Evolutionary conservation across 1,284 basidiomycete genomes (phyloP).

Genomic region (Apiotrichum laibachii): DNA sequence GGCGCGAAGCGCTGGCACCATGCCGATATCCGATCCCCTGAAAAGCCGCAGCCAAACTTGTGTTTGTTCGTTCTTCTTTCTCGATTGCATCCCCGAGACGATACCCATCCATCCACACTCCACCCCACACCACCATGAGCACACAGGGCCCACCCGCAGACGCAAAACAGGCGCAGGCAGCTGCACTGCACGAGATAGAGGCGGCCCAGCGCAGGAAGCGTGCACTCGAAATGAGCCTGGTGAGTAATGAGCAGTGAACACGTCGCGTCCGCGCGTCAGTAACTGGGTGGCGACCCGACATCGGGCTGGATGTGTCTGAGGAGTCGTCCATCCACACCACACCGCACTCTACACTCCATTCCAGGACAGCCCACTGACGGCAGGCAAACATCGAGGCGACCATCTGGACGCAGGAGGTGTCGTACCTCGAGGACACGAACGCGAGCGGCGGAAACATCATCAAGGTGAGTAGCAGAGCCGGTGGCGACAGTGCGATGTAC

Average conservation of each 20-base stretch:
- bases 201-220: conserved; percentile 41
- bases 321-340: not conserved
- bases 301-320: too few relatives aligned
- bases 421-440: conserved; percentile 53
- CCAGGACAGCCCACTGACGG: conserved; percentile 1
- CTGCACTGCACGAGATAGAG: conserved; percentile 43
- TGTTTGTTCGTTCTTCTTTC: not conserved
- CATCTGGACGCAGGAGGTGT: conserved; percentile 54
- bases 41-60: too few relatives aligned
- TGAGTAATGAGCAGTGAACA: conserved; percentile 4
- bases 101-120: not conserved
- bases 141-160: conserved; percentile 45
- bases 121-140: conserved; percentile 31
- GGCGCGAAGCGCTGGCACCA: too few relatives aligned
- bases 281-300: conserved; percentile 3
- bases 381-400: conserved; percentile 53
- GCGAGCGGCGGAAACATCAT: conserved; percentile 51
- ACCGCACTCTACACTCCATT: not conserved
- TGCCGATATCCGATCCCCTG: too few relatives aligned
- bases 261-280: too few relatives aligned
- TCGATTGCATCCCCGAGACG: too few relatives aligned
- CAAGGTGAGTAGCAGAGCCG: conserved; percentile 35
- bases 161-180: conserved; percentile 48
- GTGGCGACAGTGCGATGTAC: not conserved
- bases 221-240: conserved; percentile 39